Conservation (phyloP, 1,139 yeast species). For the Yamadazyma blattariae region DNA sequence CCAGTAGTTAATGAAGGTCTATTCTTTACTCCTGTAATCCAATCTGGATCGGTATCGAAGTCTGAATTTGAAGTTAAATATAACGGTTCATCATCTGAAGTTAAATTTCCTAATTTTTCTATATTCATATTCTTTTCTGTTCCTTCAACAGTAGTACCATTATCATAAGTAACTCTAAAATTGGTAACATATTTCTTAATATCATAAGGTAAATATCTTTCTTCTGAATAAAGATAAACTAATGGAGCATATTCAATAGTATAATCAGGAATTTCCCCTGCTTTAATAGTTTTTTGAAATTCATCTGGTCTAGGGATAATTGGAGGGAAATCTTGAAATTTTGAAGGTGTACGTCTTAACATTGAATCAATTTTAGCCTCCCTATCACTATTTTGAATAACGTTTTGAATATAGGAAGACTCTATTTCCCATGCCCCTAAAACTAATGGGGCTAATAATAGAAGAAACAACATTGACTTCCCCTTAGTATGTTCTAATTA, state of each 20-base stretch:
- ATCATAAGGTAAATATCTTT: constrained; percentile 81
- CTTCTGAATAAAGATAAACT: constrained; percentile 88
- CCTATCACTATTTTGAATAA: constrained; percentile 3
- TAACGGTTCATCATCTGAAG: constrained; percentile 23
- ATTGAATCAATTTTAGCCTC: constrained; percentile 9
- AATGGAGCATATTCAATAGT: constrained; percentile 73
- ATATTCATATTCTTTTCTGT: constrained; percentile 36
- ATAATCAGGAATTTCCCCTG: constrained; percentile 73
- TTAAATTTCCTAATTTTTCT: constrained; percentile 34
- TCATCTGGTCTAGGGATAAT: constrained; percentile 29
- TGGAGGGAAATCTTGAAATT: constrained; percentile 36
- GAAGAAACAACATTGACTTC: not conserved
- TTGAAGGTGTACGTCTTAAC: constrained; percentile 19
- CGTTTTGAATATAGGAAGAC: not conserved
- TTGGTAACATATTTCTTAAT: constrained; percentile 65
- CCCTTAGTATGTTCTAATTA: not conserved
- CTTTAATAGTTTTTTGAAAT: constrained; percentile 31
- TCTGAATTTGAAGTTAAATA: constrained; percentile 68
- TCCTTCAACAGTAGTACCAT: constrained; percentile 46
- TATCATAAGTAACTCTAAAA: constrained; percentile 49
- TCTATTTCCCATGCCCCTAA: not conserved
- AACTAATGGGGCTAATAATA: not conserved
- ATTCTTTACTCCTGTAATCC: constrained; percentile 76
- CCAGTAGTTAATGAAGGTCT: constrained; percentile 74
- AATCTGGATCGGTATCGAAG: constrained; percentile 72